A percentile compares a stretch with the other conserved stretches of the same genome.
Evolutionary conservation across 1,284 basidiomycete genomes (phyloP).

Genomic region (Lignosus rhinocerotis): DNA sequence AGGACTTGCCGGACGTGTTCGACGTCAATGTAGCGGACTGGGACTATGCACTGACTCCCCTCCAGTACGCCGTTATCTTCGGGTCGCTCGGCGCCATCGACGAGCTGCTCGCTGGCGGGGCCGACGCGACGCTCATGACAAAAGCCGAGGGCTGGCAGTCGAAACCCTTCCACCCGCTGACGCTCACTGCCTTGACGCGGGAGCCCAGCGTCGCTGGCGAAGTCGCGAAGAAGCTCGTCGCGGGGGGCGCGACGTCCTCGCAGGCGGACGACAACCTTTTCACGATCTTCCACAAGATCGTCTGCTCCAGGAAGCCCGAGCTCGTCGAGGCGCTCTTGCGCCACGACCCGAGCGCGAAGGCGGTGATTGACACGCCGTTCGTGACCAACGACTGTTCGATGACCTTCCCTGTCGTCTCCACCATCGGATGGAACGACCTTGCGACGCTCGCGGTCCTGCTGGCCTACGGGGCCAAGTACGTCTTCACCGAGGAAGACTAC

Average conservation of each 20-base stretch:
- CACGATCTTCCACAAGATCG: constrained; percentile 52
- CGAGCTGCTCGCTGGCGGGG: constrained; percentile 47
- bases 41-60: constrained; percentile 54
- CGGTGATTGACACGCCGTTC: constrained; percentile 47
- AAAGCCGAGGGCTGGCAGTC: constrained; percentile 24
- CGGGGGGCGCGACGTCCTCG: constrained; percentile 48
- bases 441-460: constrained; percentile 41
- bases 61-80: constrained; percentile 52
- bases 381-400: constrained; percentile 22
- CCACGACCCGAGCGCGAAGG: constrained; percentile 48
- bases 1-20: constrained; percentile 51
- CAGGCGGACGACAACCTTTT: constrained; percentile 45
- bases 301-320: constrained; percentile 40
- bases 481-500: constrained; percentile 35
- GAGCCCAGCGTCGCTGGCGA: constrained; percentile 44
- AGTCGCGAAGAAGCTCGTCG: constrained; percentile 48
- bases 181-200: constrained; percentile 45
- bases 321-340: constrained; percentile 47
- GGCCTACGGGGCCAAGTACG: constrained; percentile 42
- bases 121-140: constrained; percentile 35
- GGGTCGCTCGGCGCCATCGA: constrained; percentile 46
- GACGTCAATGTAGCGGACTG: constrained; percentile 55
- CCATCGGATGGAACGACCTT: constrained; percentile 37
- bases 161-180: constrained; percentile 45
- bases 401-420: constrained; percentile 40